Conservation (phyloP, 2,329 filamentous ascomycete genomes). For the Grosmannia clavigera region DNA sequence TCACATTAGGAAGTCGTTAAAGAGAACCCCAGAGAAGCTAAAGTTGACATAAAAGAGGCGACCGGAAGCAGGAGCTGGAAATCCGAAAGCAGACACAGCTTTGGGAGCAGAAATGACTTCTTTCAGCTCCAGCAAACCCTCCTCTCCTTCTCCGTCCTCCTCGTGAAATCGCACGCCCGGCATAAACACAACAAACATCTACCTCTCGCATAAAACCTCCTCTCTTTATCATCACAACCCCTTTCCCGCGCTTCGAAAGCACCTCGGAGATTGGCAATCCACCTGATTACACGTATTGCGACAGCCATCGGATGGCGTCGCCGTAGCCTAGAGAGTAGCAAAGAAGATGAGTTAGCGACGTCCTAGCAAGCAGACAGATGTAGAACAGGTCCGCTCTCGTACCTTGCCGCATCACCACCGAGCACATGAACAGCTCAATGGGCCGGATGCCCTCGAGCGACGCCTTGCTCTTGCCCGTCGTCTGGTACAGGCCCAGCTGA, state of each 20-base stretch:
- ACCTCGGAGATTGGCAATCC: not conserved
- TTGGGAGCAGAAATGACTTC: not conserved
- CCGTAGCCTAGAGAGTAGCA: constrained; percentile 54
- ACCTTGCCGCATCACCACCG: constrained; percentile 95
- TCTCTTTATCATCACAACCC: not conserved
- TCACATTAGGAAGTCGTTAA: not conserved
- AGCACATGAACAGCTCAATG: constrained; percentile 99
- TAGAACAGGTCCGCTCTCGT: too few species aligned
- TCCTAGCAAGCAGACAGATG: too few species aligned
- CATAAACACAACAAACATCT: not conserved
- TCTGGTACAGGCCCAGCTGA: constrained; percentile 88
- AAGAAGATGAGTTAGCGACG: constrained; percentile 2
- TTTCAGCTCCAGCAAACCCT: not conserved
- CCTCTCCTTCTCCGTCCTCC: not conserved
- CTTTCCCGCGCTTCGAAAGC: not conserved
- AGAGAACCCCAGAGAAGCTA: not conserved
- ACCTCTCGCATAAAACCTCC: not conserved
- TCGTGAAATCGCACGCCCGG: not conserved
- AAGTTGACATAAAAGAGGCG: not conserved
- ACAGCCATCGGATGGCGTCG: constrained; percentile 83
- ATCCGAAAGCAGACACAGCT: not conserved
- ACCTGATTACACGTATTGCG: constrained; percentile 66
- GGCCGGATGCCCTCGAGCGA: constrained; percentile 79
- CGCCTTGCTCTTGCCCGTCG: constrained; percentile 90
- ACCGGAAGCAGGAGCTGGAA: not conserved